Evolutionary conservation across 164 flowering plant species (phyloP).

Genomic region (Dillenia turbinata): DNA sequence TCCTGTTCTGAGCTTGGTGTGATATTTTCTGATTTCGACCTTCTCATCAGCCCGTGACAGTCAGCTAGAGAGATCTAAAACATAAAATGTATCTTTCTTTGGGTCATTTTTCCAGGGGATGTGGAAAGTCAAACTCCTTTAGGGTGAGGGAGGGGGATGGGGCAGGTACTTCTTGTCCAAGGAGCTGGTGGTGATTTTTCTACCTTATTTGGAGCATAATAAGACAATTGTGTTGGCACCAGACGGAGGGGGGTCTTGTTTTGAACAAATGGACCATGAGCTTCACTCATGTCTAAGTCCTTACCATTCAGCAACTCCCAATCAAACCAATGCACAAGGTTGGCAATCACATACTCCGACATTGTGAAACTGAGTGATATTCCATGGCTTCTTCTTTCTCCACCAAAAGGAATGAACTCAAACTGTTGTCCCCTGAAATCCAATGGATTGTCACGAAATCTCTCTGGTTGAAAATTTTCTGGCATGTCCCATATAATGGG

Average conservation of each 20-base stretch:
- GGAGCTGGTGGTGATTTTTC: no score
- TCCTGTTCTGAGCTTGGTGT: no score
- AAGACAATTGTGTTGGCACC: background rate
- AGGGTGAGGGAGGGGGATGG: no score
- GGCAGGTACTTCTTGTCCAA: no score
- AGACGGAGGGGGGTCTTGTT: constrained; percentile 3
- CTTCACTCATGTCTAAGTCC: constrained; percentile 10
- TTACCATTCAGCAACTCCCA: constrained; percentile 11
- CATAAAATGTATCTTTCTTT: no score
- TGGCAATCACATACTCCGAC: constrained; percentile 7
- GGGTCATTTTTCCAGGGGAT: no score
- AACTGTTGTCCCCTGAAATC: constrained; percentile 16
- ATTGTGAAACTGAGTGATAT: background rate
- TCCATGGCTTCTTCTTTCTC: constrained; percentile 16
- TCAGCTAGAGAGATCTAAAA: no score
- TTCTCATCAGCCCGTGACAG: no score
- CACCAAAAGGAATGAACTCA: constrained; percentile 3
- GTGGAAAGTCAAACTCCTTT: no score
- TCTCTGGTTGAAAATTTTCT: constrained; percentile 10
- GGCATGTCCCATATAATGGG: constrained; percentile 7
- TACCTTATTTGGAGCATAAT: no score
- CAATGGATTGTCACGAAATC: background rate
- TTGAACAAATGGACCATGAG: background rate
- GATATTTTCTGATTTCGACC: no score
- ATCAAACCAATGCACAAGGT: constrained; percentile 14